Evolutionary conservation across 495 filamentous ascomycete genomes (phyloP).

Genomic region (Geoglossum glabrum): DNA sequence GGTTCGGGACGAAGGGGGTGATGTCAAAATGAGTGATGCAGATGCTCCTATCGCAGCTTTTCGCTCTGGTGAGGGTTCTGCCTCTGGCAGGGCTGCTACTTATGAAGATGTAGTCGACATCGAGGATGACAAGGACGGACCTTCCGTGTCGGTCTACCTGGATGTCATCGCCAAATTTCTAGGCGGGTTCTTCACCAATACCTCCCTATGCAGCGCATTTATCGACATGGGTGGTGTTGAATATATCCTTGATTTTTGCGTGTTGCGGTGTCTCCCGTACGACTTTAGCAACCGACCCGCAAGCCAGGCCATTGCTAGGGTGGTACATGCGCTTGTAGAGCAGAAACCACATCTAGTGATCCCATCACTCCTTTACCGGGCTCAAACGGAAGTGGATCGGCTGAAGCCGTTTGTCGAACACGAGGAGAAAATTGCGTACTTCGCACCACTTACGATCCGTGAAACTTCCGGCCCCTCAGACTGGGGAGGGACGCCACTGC

Average conservation of each 20-base stretch:
- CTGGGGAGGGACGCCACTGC: constrained; percentile 11
- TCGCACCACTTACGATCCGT: constrained; percentile 36
- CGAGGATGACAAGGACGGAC: constrained; percentile 26
- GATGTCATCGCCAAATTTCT: constrained; percentile 57
- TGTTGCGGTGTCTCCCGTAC: constrained; percentile 53
- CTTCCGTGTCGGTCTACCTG: constrained; percentile 46
- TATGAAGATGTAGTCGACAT: constrained; percentile 21
- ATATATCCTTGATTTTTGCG: constrained; percentile 62
- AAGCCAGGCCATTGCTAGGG: constrained; percentile 42
- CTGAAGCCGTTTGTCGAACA: constrained; percentile 43
- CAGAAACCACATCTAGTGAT: constrained; percentile 63
- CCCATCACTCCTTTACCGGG: constrained; percentile 55
- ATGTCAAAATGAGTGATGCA: constrained; percentile 39
- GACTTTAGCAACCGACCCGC: constrained; percentile 50
- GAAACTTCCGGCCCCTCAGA: background rate
- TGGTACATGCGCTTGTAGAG: constrained; percentile 67
- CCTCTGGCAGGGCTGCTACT: background rate
- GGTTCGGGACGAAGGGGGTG: constrained; percentile 9
- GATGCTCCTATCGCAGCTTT: constrained; percentile 10
- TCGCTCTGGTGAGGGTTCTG: background rate
- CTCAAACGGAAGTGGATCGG: constrained; percentile 44
- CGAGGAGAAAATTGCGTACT: constrained; percentile 34
- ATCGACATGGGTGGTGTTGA: constrained; percentile 64
- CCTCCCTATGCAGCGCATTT: constrained; percentile 50
- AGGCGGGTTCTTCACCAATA: constrained; percentile 55